These are phyloP conservation scores for Cladorrhinum sp. DNA, from an alignment of 2,329 filamentous ascomycete species.

Conservation along the genomic window DNA sequence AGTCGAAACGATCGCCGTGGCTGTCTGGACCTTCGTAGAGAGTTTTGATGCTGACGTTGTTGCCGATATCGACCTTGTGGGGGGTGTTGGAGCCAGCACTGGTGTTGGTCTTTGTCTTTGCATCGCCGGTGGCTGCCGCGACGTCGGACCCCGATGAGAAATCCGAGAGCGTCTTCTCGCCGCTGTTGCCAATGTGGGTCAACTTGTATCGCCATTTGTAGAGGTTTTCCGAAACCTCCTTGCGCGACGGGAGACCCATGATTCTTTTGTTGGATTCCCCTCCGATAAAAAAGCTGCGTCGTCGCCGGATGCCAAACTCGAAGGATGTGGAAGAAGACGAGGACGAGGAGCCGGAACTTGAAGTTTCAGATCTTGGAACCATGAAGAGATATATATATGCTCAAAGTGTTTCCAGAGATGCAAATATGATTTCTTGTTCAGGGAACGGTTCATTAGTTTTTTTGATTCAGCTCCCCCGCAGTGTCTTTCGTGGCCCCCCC, in stretches of 20 bases:
- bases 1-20: slow-evolving; percentile 30
- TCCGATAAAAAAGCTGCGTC: not conserved
- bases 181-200: slow-evolving; percentile 17
- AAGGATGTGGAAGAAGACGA: not conserved
- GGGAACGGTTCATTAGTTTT: too few relatives aligned
- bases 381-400: too few relatives aligned
- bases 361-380: too few relatives aligned
- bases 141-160: slow-evolving; percentile 17
- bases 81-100: not conserved
- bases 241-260: slow-evolving; percentile 2
- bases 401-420: too few relatives aligned
- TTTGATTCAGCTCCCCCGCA: not conserved
- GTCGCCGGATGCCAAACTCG: not conserved
- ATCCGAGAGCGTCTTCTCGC: slow-evolving; percentile 27
- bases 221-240: slow-evolving; percentile 18
- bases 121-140: not conserved
- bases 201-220: slow-evolving; percentile 30
- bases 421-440: too few relatives aligned
- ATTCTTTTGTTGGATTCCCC: not conserved
- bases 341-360: too few relatives aligned
- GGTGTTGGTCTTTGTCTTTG: not conserved
- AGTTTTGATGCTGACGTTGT: slow-evolving; percentile 34
- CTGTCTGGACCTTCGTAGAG: slow-evolving; percentile 39
- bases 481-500: not conserved
- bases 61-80: slow-evolving; percentile 24